These are phyloP conservation scores for Mycena amicta DNA, from an alignment of 768 basidiomycete species.

Conservation along the genomic window DNA sequence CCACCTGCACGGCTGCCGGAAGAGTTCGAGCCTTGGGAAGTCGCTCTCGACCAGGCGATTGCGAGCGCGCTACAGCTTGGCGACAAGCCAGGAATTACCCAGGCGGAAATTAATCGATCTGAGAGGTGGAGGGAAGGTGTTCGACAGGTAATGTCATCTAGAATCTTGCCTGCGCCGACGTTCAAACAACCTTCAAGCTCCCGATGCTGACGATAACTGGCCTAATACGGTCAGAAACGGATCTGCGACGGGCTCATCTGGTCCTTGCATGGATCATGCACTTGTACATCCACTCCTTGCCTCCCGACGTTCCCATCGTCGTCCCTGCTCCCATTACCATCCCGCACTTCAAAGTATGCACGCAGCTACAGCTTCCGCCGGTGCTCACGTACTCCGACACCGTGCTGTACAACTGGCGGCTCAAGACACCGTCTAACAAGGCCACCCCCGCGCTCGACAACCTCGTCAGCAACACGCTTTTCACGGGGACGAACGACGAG, in stretches of 20 bases:
- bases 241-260: conserved; percentile 71
- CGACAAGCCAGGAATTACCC: conserved; percentile 46
- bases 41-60: conserved; percentile 52
- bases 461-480: conserved; percentile 64
- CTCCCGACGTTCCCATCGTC: conserved; percentile 48
- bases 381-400: conserved; percentile 90
- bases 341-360: conserved; percentile 73
- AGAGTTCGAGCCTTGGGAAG: conserved; percentile 77
- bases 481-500: conserved; percentile 82
- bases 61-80: conserved; percentile 57
- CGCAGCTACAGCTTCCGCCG: conserved; percentile 78
- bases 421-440: conserved; percentile 34
- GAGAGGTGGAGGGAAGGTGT: conserved; percentile 57
- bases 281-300: conserved; percentile 73
- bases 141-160: conserved; percentile 42
- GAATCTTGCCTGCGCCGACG: conserved; percentile 6
- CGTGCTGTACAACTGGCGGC: conserved; percentile 85
- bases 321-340: conserved; percentile 75
- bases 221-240: conserved; percentile 52
- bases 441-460: conserved; percentile 52
- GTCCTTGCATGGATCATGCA: conserved; percentile 76
- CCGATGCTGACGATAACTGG: conserved; percentile 49
- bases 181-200: conserved; percentile 41
- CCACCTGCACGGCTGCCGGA: conserved; percentile 65
- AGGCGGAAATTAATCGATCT: conserved; percentile 42